Evolutionary conservation across 441 rosid species (phyloP).

Genomic region (Rhodomyrtus psidioides): DNA sequence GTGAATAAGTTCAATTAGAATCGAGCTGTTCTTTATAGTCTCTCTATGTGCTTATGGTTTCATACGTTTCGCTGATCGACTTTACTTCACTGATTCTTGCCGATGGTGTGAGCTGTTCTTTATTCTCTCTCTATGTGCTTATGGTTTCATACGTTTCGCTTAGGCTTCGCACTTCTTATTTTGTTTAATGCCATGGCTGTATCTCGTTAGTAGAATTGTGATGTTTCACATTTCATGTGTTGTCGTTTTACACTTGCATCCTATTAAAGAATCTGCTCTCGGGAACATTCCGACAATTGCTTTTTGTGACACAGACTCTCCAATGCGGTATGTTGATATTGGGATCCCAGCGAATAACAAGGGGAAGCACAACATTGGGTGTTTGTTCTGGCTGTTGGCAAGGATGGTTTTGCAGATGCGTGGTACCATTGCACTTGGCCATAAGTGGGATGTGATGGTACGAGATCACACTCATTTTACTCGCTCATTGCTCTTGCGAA

Average conservation of each 20-base stretch:
- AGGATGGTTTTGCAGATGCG: slow-evolving; percentile 99
- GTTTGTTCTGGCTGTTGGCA: slow-evolving; percentile 88
- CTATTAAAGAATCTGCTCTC: slow-evolving; percentile 94
- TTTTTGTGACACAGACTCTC: slow-evolving; percentile 91
- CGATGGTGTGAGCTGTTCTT: too few relatives aligned
- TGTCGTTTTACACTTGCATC: slow-evolving; percentile 31
- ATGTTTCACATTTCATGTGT: neutral
- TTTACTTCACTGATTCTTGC: too few relatives aligned
- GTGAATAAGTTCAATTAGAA: too few relatives aligned
- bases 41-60: too few relatives aligned
- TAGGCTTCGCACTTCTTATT: neutral
- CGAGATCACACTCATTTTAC: neutral
- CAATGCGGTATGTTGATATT: slow-evolving; percentile 78
- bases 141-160: too few relatives aligned
- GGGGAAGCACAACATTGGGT: slow-evolving; percentile 95
- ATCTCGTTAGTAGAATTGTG: neutral
- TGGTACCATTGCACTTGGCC: slow-evolving; percentile 67
- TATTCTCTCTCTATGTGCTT: too few relatives aligned
- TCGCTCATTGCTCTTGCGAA: neutral
- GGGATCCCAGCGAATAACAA: slow-evolving; percentile 96
- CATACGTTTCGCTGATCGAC: too few relatives aligned
- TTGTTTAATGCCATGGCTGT: neutral
- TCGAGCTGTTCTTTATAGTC: too few relatives aligned
- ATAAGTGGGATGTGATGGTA: slow-evolving; percentile 97
- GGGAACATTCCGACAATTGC: slow-evolving; percentile 94